These are phyloP conservation scores for Babesia gibsoni DNA, from an alignment of 169 alveolate genomes.

Conservation along the genomic window DNA sequence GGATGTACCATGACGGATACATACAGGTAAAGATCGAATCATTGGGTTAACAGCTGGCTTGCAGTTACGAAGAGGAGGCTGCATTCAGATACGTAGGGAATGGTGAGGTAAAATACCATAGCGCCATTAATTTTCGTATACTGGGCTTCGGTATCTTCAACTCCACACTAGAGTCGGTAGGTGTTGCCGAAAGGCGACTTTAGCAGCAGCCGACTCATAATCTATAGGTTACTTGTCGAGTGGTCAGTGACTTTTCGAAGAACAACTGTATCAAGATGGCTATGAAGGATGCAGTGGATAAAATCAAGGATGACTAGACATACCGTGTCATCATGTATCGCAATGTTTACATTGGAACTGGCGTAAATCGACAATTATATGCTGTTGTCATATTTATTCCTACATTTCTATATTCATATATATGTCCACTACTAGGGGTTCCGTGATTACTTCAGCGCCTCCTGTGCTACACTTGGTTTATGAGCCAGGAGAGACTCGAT, in stretches of 20 bases:
- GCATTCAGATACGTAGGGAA: conserved; percentile 7
- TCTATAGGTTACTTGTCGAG: conserved; percentile 1
- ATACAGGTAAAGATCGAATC: conserved; percentile 10
- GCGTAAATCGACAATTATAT: too few relatives aligned
- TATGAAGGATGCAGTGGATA: not conserved
- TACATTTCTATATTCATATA: not conserved
- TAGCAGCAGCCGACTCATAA: not conserved
- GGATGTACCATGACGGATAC: conserved; percentile 36
- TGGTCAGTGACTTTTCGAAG: conserved; percentile 20
- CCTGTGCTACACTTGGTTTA: conserved; percentile 24
- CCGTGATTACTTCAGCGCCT: not conserved
- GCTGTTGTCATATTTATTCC: too few relatives aligned
- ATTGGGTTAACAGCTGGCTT: not conserved
- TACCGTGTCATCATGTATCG: too few relatives aligned
- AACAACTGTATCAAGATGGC: not conserved
- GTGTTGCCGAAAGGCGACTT: not conserved
- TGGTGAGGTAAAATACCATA: conserved; percentile 6
- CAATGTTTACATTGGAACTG: too few relatives aligned
- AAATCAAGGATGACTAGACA: too few relatives aligned
- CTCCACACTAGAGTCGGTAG: conserved; percentile 42
- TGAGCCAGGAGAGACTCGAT: conserved; percentile 42
- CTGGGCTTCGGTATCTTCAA: conserved; percentile 45
- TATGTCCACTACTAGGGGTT: not conserved
- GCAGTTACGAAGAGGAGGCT: conserved; percentile 57
- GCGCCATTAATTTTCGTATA: conserved; percentile 33